Conservation (phyloP, 2,329 filamentous ascomycete genomes). For the Arthrobotrys pseudoclavata region DNA sequence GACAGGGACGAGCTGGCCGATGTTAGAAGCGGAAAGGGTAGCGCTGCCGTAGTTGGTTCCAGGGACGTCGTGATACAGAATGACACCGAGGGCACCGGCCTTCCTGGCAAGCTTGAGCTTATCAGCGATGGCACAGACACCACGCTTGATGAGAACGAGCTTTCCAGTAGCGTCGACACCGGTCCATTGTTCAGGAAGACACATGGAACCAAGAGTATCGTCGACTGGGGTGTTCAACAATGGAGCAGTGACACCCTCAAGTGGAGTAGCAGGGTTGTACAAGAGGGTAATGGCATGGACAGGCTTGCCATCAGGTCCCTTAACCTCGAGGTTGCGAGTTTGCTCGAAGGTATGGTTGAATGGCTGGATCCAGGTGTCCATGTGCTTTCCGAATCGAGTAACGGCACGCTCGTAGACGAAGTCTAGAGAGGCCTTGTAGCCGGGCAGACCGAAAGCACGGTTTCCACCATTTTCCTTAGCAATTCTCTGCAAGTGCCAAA, state of each 20-base stretch:
- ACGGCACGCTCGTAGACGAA: slow-evolving; percentile 70
- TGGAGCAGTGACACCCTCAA: slow-evolving; percentile 66
- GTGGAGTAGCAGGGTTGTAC: slow-evolving; percentile 69
- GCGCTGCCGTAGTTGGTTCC: slow-evolving; percentile 71
- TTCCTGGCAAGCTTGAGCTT: slow-evolving; percentile 69
- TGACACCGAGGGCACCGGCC: slow-evolving; percentile 68
- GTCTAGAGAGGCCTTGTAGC: slow-evolving; percentile 74
- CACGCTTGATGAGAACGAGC: slow-evolving; percentile 69
- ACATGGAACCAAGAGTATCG: slow-evolving; percentile 66
- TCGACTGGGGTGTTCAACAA: slow-evolving; percentile 67
- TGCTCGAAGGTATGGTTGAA: slow-evolving; percentile 69
- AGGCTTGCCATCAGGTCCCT: slow-evolving; percentile 68
- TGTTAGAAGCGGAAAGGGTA: slow-evolving; percentile 58
- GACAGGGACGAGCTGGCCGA: slow-evolving; percentile 64
- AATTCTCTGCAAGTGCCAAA: slow-evolving; percentile 72
- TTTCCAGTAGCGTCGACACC: slow-evolving; percentile 68
- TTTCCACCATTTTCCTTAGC: slow-evolving; percentile 73
- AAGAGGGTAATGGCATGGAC: slow-evolving; percentile 68
- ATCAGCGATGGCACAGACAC: slow-evolving; percentile 67
- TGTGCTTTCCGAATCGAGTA: slow-evolving; percentile 64
- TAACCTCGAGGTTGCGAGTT: slow-evolving; percentile 67
- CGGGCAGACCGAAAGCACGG: slow-evolving; percentile 74
- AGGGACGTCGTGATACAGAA: slow-evolving; percentile 69
- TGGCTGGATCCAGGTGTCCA: slow-evolving; percentile 69
- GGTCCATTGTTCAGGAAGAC: slow-evolving; percentile 68